Evolutionary conservation across 768 basidiomycete genomes (phyloP).

Genomic region (Harrya chromipes): DNA sequence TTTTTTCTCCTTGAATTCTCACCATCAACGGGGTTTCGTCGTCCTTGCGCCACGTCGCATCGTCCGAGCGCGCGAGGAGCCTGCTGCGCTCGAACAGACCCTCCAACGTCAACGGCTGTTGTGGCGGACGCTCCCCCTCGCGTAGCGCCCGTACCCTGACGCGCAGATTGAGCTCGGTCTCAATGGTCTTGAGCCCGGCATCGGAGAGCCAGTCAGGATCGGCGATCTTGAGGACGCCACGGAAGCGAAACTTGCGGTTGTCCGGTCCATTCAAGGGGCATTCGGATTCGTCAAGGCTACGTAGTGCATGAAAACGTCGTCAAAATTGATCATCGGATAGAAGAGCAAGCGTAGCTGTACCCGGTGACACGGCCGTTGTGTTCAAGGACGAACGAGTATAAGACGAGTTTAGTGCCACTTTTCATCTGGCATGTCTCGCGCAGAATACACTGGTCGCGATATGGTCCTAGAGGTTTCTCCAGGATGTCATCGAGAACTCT

Average conservation of each 20-base stretch:
- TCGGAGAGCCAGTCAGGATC: conserved; percentile 49
- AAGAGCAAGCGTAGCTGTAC: conserved; percentile 11
- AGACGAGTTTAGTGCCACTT: conserved; percentile 11
- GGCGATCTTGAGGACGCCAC: conserved; percentile 48
- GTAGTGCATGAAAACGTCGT: neutral
- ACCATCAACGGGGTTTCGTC: conserved; percentile 35
- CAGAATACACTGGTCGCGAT: conserved; percentile 26
- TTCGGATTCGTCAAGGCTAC: conserved; percentile 50
- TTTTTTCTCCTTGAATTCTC: conserved; percentile 41
- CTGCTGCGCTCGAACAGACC: conserved; percentile 27
- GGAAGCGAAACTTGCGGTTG: conserved; percentile 42
- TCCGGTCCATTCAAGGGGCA: conserved; percentile 31
- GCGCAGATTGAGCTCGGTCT: conserved; percentile 43
- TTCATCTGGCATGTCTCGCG: conserved; percentile 18
- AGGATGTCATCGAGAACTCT: conserved; percentile 24
- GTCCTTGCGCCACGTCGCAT: conserved; percentile 15
- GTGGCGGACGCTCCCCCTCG: conserved; percentile 16
- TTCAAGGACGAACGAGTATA: conserved; percentile 32
- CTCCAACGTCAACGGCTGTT: conserved; percentile 32
- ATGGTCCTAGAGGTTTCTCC: conserved; percentile 29
- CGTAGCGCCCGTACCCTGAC: conserved; percentile 30
- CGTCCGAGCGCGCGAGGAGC: conserved; percentile 13
- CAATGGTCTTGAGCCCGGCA: conserved; percentile 39
- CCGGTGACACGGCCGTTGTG: conserved; percentile 23
- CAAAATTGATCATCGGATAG: neutral